A percentile compares a stretch with the other conserved stretches of the same genome.
Evolutionary conservation across 176 grass and related monocot species (phyloP).

Genomic region (Ananas comosus): DNA sequence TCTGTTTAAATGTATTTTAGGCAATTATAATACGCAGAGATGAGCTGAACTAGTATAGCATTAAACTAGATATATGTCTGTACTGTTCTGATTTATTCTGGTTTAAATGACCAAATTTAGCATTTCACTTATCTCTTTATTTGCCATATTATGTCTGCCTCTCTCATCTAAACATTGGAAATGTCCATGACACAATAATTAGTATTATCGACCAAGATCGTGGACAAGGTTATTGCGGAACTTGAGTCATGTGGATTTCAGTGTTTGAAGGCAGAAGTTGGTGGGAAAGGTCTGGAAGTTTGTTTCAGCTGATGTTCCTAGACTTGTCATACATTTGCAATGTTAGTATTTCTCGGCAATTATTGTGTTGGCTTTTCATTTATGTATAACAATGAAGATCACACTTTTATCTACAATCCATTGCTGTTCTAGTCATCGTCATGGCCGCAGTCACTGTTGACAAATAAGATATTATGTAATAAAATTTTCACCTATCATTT

Average conservation of each 20-base stretch:
- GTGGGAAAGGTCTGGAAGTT: conserved; percentile 69
- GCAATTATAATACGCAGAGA: too few relatives aligned
- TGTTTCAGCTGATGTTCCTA: conserved; percentile 14
- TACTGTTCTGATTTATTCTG: too few relatives aligned
- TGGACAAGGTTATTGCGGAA: conserved; percentile 52
- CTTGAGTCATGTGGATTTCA: conserved; percentile 51
- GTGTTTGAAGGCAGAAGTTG: conserved; percentile 70
- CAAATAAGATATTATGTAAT: too few relatives aligned
- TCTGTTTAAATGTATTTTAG: too few relatives aligned
- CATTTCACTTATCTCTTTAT: neutral
- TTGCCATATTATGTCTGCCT: neutral
- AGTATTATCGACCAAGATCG: conserved; percentile 37
- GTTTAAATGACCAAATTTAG: too few relatives aligned
- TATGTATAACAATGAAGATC: neutral
- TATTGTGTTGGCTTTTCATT: neutral
- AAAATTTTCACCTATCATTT: too few relatives aligned
- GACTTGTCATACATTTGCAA: neutral
- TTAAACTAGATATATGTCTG: too few relatives aligned
- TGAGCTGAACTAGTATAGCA: too few relatives aligned
- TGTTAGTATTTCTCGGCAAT: neutral
- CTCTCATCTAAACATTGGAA: conserved; percentile 4
- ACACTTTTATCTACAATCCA: too few relatives aligned
- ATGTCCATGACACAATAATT: conserved; percentile 42
- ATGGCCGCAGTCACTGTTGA: too few relatives aligned
- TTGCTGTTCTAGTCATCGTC: too few relatives aligned